Percentiles rank a stretch among this genome's conserved stretches.
Conservation (phyloP, 768 basidiomycete genomes). For the Mycena venus region DNA sequence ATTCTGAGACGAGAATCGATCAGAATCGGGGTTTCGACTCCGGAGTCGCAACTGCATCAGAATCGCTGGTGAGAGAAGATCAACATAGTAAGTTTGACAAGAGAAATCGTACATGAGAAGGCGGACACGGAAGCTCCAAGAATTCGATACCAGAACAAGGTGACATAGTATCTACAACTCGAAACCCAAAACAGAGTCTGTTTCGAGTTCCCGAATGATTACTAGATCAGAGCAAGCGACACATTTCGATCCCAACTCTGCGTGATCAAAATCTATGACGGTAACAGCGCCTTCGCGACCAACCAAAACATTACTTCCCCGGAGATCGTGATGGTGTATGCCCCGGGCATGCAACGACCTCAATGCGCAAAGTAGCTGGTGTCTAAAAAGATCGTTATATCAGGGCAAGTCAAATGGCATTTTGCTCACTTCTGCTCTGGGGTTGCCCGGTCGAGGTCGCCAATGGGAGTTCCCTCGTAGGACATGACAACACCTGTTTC, state of each 20-base stretch:
- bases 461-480: constrained; percentile 11
- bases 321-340: constrained; percentile 2
- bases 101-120: not conserved
- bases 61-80: too few species aligned
- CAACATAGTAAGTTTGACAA: too few species aligned
- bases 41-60: too few species aligned
- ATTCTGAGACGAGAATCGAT: too few species aligned
- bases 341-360: constrained; percentile 4
- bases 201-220: not conserved
- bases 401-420: not conserved
- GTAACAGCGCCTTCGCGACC: not conserved
- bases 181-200: not conserved
- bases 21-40: too few species aligned
- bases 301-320: constrained; percentile 4
- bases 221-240: too few species aligned
- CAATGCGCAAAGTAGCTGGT: constrained; percentile 1
- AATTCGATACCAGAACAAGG: constrained; percentile 2
- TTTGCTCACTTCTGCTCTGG: constrained; percentile 4
- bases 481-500: constrained; percentile 3
- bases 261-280: not conserved
- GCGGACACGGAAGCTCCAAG: not conserved
- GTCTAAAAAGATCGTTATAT: not conserved
- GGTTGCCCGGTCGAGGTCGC: constrained; percentile 10
- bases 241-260: constrained; percentile 3
- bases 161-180: not conserved